A percentile compares a stretch with the other conserved stretches of the same genome.
These are phyloP conservation scores for Litchi chinensis DNA, from an alignment of 345 rosid genomes.

Conservation along the genomic window DNA sequence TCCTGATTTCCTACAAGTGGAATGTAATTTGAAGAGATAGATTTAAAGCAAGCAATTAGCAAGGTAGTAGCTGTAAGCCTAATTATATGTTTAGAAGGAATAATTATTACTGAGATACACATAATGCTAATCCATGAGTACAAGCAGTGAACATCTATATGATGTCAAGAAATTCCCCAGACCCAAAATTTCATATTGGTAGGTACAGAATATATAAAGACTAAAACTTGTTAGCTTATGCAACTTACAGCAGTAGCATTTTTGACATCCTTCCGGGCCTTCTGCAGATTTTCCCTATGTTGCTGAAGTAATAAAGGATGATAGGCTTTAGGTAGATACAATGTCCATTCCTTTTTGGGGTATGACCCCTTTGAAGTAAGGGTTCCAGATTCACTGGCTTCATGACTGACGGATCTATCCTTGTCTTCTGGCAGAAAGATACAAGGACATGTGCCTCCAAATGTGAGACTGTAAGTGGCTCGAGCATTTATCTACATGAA, in stretches of 20 bases:
- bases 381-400: slow-evolving; percentile 30
- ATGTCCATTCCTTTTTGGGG: slow-evolving; percentile 57
- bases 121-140: background rate
- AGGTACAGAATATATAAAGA: slow-evolving; percentile 5
- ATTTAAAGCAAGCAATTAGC: slow-evolving; percentile 14
- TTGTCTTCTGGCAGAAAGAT: slow-evolving; percentile 58
- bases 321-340: slow-evolving; percentile 79
- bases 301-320: slow-evolving; percentile 90
- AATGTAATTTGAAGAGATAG: slow-evolving; percentile 10
- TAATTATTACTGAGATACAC: background rate
- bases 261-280: slow-evolving; percentile 48
- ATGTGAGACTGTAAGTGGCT: slow-evolving; percentile 75
- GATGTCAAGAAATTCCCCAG: background rate
- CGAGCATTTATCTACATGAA: slow-evolving; percentile 80
- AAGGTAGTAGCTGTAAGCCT: slow-evolving; percentile 1
- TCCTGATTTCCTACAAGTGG: slow-evolving; percentile 41
- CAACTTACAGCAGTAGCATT: slow-evolving; percentile 59
- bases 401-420: slow-evolving; percentile 32
- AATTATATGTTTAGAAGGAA: background rate
- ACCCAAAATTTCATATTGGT: background rate
- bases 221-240: background rate
- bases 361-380: slow-evolving; percentile 35
- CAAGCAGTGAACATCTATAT: slow-evolving; percentile 1
- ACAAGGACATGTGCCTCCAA: slow-evolving; percentile 71
- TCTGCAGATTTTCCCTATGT: slow-evolving; percentile 62